Evolutionary conservation across 108 stramenopile genomes (phyloP).

Genomic region (Skeletonema marinoi): DNA sequence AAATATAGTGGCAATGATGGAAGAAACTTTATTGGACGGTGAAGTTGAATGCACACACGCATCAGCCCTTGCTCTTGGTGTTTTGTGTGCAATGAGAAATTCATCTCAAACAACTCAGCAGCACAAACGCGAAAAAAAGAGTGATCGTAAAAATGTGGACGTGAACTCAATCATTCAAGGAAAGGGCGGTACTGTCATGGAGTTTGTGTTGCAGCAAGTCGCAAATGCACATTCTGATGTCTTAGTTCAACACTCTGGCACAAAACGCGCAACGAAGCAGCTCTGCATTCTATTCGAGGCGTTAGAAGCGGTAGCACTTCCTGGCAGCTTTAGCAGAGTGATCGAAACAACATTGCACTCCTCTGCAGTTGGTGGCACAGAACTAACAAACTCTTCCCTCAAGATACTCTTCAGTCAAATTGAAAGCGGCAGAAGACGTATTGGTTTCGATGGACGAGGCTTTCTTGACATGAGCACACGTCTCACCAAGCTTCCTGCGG

Average conservation of each 20-base stretch:
- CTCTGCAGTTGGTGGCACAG: slow-evolving; percentile 1
- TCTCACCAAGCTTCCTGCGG: slow-evolving; percentile 46
- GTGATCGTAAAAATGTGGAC: neutral
- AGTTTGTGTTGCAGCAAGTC: slow-evolving; percentile 39
- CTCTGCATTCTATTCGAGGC: slow-evolving; percentile 18
- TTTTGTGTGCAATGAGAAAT: slow-evolving; percentile 35
- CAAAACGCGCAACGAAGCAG: slow-evolving; percentile 1
- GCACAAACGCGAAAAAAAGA: neutral
- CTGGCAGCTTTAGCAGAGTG: slow-evolving; percentile 34
- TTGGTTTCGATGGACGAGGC: slow-evolving; percentile 72
- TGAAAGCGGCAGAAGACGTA: slow-evolving; percentile 55
- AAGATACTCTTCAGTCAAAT: slow-evolving; percentile 66
- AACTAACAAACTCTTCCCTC: slow-evolving; percentile 49
- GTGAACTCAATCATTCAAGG: slow-evolving; percentile 22
- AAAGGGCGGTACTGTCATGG: slow-evolving; percentile 41
- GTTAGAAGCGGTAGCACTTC: slow-evolving; percentile 23
- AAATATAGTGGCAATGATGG: slow-evolving; percentile 3
- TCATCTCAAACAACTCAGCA: neutral
- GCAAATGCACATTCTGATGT: slow-evolving; percentile 11
- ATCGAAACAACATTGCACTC: slow-evolving; percentile 31
- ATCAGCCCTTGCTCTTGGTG: slow-evolving; percentile 25
- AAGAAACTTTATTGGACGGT: slow-evolving; percentile 16
- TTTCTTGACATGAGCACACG: slow-evolving; percentile 58
- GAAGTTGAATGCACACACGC: slow-evolving; percentile 30
- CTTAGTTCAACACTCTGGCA: neutral